Base-by-base conservation (phyloP, 345 rosid genomes). In the Nasturtium officinale region DNA sequence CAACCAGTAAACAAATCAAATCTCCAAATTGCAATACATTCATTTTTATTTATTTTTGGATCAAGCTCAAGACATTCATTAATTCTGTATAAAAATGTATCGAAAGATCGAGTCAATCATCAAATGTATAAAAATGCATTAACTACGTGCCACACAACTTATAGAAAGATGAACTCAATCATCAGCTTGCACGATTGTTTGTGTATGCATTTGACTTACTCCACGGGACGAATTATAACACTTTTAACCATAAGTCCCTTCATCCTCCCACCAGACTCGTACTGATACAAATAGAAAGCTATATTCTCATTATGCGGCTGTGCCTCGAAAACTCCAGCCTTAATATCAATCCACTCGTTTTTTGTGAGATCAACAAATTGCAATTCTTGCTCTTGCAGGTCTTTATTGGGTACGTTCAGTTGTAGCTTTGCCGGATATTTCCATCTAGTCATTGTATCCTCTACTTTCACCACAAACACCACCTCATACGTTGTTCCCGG, bases 201-300 rank as follows among this genome's bases (percentile, higher is more conserved):
- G 38, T 33, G 38, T 1, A 33, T 35, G 12, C 12, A 35, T 35
- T 37, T 40, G 37, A 40, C 46, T 67, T 28, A 54, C 42, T 26
- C 62, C 17, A 67, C 72, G 2, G 87, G 89, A 26, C 76, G 86
- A 67, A 87, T 50, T 43, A 54, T 26, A 26, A 80, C 63, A 18
- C 89, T 85, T 81, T 85, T 87, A 59, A 89, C 13, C 7, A 71
- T 5, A 6, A 87, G 81, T 17, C 90, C 90, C 3, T 45, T 62
- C 81, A 83, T 85, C 82, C 0, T 0, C 42, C 2, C 8, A 56
- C 77, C 61, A 6, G 76, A 72, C 12, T 81, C 47, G 5, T 46
- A 21, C 65, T 89, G 89, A 46, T 42, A 72, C 81, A 85, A 48
- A 12, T 76, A 77, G 66, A 85, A 61, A 54, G 77, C 85, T 15